Percentiles rank a stretch among this genome's conserved stretches.
These are phyloP conservation scores for Neoarthrinium moseri DNA, from an alignment of 2,329 filamentous ascomycete genomes.

Conservation along the genomic window DNA sequence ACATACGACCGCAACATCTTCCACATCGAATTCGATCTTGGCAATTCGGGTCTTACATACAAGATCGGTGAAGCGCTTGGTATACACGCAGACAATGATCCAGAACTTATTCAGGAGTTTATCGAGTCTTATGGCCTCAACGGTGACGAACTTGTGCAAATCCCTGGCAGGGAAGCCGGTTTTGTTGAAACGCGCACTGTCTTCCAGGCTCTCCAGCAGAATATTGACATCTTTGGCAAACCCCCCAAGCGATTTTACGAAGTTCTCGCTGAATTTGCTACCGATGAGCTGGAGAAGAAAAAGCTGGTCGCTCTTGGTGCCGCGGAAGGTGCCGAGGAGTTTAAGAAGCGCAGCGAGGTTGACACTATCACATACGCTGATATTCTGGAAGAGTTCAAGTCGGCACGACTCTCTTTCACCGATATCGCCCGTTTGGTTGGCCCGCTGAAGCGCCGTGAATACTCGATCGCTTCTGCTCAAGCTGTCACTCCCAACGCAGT, in stretches of 20 bases:
- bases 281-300: conserved; percentile 78
- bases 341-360: conserved; percentile 88
- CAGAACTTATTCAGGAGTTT: conserved; percentile 74
- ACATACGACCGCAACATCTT: conserved; percentile 99
- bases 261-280: conserved; percentile 79
- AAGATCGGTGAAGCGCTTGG: conserved; percentile 96
- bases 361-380: conserved; percentile 92
- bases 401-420: conserved; percentile 83
- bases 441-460: conserved; percentile 94
- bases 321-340: conserved; percentile 79
- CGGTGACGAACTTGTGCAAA: conserved; percentile 81
- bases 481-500: conserved; percentile 89
- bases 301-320: conserved; percentile 75
- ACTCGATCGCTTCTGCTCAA: conserved; percentile 98
- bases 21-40: conserved; percentile 98
- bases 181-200: conserved; percentile 86
- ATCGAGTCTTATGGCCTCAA: conserved; percentile 88
- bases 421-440: conserved; percentile 85
- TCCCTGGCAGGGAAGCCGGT: conserved; percentile 78
- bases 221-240: conserved; percentile 94
- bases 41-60: conserved; percentile 86
- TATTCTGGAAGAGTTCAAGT: conserved; percentile 83
- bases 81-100: conserved; percentile 93
- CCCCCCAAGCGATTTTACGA: conserved; percentile 99
- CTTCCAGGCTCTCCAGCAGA: conserved; percentile 87